Evolutionary conservation across 2,329 filamentous ascomycete genomes (phyloP).

Genomic region (Colletotrichum eleusines): DNA sequence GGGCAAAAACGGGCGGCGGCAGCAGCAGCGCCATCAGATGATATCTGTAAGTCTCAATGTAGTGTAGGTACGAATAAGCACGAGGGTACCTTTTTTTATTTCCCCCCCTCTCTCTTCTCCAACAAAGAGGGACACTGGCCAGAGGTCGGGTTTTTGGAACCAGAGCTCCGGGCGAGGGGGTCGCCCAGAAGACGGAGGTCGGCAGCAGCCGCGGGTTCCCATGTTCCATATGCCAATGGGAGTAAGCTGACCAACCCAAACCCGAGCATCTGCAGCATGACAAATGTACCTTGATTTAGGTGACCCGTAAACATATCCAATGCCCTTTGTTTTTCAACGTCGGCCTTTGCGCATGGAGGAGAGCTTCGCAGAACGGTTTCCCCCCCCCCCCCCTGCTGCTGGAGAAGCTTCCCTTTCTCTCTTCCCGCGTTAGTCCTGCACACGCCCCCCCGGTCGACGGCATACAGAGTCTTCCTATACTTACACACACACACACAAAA

Average conservation of each 20-base stretch:
- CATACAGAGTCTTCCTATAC: slow-evolving; percentile 1
- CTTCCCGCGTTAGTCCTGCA: no score
- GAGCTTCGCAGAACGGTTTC: no score
- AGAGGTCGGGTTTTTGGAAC: slow-evolving; percentile 4
- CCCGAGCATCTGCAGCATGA: slow-evolving; percentile 9
- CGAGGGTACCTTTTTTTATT: neutral
- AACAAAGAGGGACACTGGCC: neutral
- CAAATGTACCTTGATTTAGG: neutral
- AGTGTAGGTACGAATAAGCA: neutral
- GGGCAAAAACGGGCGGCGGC: no score
- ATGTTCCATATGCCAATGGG: neutral
- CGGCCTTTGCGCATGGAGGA: neutral
- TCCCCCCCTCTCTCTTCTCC: neutral
- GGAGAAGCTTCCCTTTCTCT: no score
- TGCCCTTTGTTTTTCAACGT: neutral
- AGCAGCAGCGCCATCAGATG: no score
- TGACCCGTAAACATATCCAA: neutral
- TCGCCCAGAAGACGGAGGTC: neutral
- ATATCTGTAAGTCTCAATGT: neutral
- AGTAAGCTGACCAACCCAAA: neutral
- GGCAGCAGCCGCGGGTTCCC: slow-evolving; percentile 4
- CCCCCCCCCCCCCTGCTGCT: no score
- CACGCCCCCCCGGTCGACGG: neutral
- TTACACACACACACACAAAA: no score
- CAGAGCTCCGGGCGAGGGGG: neutral